phyloP scores from a whole-genome alignment of 2,329 filamentous ascomycete species.

The Fusarium oligoseptatum region DNA sequence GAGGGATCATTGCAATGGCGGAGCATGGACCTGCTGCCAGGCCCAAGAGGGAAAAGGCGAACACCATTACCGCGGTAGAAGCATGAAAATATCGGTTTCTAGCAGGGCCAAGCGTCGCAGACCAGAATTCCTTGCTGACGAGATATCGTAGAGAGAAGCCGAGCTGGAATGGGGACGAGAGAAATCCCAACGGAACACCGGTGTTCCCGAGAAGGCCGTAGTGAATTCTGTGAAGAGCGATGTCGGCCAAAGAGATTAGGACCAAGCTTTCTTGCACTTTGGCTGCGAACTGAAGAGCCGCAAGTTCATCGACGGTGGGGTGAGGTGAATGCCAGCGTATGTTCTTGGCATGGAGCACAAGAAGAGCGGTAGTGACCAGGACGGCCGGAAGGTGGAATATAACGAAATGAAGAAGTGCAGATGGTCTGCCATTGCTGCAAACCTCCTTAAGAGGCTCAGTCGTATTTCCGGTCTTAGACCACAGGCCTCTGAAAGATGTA shows the following conservation, averaged over 20 bases:
- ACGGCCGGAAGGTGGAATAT: constrained; percentile 6
- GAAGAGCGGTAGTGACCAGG: background rate
- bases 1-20: constrained; percentile 16
- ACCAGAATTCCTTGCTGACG: constrained; percentile 15
- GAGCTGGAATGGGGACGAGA: constrained; percentile 8
- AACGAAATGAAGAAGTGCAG: background rate
- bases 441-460: constrained; percentile 1
- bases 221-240: constrained; percentile 2
- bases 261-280: constrained; percentile 14
- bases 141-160: constrained; percentile 9
- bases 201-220: background rate
- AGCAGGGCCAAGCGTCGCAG: background rate
- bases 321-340: background rate
- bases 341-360: background rate
- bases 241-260: constrained; percentile 4
- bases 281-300: constrained; percentile 17
- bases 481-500: too few species aligned
- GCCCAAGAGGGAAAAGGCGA: background rate
- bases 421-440: constrained; percentile 7
- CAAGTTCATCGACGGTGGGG: constrained; percentile 5
- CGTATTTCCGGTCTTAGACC: background rate
- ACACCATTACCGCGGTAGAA: background rate
- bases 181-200: constrained; percentile 8
- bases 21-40: constrained; percentile 4
- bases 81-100: background rate